These are phyloP conservation scores for Tephrocybe sp. DNA, from an alignment of 768 basidiomycete genomes.

Conservation along the genomic window DNA sequence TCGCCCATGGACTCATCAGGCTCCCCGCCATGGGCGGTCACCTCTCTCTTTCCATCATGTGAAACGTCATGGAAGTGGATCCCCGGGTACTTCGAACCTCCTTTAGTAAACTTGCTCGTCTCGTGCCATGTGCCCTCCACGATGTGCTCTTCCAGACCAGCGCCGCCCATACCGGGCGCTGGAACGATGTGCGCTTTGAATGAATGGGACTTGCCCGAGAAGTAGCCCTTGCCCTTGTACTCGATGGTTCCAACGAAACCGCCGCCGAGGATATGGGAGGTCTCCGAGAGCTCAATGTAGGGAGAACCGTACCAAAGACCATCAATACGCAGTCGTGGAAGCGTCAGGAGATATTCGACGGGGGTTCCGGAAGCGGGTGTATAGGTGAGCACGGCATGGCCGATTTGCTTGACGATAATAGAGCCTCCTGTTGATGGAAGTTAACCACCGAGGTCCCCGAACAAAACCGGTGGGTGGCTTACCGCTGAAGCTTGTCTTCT, in stretches of 20 bases:
- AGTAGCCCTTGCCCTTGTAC: constrained; percentile 96
- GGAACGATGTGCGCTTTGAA: constrained; percentile 82
- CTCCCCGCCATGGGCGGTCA: constrained; percentile 57
- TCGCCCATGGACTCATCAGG: constrained; percentile 61
- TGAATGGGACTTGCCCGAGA: constrained; percentile 87
- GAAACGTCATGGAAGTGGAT: constrained; percentile 75
- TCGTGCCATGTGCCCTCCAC: constrained; percentile 84
- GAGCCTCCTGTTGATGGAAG: constrained; percentile 45
- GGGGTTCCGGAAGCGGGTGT: constrained; percentile 46
- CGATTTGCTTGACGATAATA: constrained; percentile 91
- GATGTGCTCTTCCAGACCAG: constrained; percentile 38
- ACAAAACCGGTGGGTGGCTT: not conserved
- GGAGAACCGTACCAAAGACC: constrained; percentile 90
- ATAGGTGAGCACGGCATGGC: constrained; percentile 84
- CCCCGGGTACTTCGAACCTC: constrained; percentile 21
- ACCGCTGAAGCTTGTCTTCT: constrained; percentile 93
- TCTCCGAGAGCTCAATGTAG: constrained; percentile 87
- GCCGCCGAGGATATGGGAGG: constrained; percentile 65
- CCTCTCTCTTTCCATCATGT: constrained; percentile 65
- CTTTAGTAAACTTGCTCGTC: constrained; percentile 49
- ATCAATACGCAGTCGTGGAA: constrained; percentile 90
- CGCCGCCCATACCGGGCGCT: constrained; percentile 11
- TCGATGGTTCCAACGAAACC: constrained; percentile 59
- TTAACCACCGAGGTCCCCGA: not conserved
- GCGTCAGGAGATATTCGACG: constrained; percentile 80